These are phyloP conservation scores for Conringia planisiliqua DNA, from an alignment of 345 rosid species.

Conservation along the genomic window DNA sequence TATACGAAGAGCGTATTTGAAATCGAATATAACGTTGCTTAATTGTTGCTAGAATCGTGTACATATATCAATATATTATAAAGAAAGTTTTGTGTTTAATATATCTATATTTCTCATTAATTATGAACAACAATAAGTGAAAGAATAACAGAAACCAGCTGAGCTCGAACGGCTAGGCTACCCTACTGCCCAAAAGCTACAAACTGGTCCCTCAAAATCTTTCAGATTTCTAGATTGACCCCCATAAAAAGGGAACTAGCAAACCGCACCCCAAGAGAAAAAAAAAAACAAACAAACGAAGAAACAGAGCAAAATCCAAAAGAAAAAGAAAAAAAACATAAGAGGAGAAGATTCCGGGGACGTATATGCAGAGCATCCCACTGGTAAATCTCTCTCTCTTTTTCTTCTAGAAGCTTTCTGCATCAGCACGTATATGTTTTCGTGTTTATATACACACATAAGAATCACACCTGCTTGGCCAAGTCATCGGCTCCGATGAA, in stretches of 20 bases:
- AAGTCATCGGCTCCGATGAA: slow-evolving; percentile 54
- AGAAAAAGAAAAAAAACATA: background rate
- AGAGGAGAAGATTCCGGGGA: slow-evolving; percentile 73
- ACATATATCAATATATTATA: background rate
- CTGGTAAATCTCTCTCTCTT: slow-evolving; percentile 47
- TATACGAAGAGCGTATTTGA: background rate
- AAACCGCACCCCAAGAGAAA: background rate
- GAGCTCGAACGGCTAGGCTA: slow-evolving; percentile 55
- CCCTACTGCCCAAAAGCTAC: slow-evolving; percentile 60
- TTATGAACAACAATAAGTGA: slow-evolving; percentile 33
- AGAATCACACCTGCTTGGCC: slow-evolving; percentile 42
- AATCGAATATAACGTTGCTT: background rate
- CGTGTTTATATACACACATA: slow-evolving; percentile 15
- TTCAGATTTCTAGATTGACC: slow-evolving; percentile 37
- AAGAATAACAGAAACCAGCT: slow-evolving; percentile 61
- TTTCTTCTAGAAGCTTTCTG: slow-evolving; percentile 19
- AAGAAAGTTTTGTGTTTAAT: slow-evolving; percentile 2
- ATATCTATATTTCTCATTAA: slow-evolving; percentile 25
- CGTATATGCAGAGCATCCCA: slow-evolving; percentile 63
- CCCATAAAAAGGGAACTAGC: slow-evolving; percentile 21
- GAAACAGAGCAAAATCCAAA: background rate
- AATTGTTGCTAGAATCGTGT: background rate
- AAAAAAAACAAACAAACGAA: background rate
- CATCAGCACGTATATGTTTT: background rate
- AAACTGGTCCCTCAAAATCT: slow-evolving; percentile 47